These are phyloP conservation scores for Pythium oligandrum DNA, from an alignment of 352 stramenopile species.

Conservation along the genomic window DNA sequence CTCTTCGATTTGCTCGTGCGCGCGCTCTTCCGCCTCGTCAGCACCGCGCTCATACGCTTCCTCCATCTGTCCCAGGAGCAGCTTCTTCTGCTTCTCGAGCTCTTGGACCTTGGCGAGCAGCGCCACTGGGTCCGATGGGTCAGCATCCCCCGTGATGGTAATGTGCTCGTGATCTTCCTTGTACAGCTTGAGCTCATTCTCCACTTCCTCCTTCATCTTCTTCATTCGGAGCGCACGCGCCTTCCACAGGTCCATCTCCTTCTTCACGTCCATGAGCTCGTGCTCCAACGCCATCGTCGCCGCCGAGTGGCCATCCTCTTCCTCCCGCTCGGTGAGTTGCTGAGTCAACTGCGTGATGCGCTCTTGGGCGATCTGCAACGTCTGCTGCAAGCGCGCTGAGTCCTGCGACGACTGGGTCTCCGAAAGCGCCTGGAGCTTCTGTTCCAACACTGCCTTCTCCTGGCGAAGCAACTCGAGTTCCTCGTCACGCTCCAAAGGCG, in stretches of 20 bases:
- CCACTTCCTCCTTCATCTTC: conserved; percentile 68
- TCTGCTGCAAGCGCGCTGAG: background rate
- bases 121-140: background rate
- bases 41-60: background rate
- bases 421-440: conserved; percentile 14
- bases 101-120: conserved; percentile 10
- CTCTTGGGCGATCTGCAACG: too few relatives aligned
- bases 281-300: conserved; percentile 9
- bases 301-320: conserved; percentile 3
- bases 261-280: conserved; percentile 11
- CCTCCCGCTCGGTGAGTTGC: conserved; percentile 13
- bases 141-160: background rate
- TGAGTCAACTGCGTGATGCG: conserved; percentile 5
- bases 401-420: background rate
- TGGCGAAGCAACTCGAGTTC: too few relatives aligned
- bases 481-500: too few relatives aligned
- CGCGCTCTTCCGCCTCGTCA: background rate
- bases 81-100: conserved; percentile 6
- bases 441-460: conserved; percentile 7
- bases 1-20: conserved; percentile 1
- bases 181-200: conserved; percentile 45
- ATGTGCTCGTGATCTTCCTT: conserved; percentile 18
- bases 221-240: conserved; percentile 82
- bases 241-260: conserved; percentile 76
- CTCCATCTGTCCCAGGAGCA: background rate